These are phyloP conservation scores for Auricularia cornea DNA, from an alignment of 768 basidiomycete species.

Conservation along the genomic window DNA sequence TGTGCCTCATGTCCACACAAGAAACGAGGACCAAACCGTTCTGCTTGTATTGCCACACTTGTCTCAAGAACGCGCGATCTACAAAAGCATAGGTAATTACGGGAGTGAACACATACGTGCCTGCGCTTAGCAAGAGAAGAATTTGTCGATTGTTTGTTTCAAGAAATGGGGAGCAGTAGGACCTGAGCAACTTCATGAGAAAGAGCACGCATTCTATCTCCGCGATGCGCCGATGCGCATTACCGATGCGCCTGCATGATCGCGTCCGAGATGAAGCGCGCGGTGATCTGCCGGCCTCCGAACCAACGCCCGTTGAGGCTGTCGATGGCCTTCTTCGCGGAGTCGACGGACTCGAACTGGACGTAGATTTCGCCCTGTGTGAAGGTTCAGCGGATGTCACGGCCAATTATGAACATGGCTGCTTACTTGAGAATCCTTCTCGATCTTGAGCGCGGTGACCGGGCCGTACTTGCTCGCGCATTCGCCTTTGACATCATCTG, in stretches of 20 bases:
- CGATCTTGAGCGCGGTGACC: constrained; percentile 83
- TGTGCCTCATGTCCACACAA: no score
- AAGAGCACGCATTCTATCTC: neutral
- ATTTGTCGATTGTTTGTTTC: neutral
- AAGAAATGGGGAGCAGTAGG: neutral
- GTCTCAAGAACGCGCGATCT: neutral
- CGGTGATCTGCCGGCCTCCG: constrained; percentile 82
- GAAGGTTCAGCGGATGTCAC: neutral
- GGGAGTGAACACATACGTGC: neutral
- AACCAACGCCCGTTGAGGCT: constrained; percentile 97
- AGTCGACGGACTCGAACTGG: constrained; percentile 74
- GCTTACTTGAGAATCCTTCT: constrained; percentile 85
- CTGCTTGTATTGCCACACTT: neutral
- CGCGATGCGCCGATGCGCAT: neutral
- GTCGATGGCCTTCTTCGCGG: constrained; percentile 76
- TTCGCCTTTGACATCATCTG: constrained; percentile 93
- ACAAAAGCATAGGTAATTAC: neutral
- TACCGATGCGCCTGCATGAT: constrained; percentile 80
- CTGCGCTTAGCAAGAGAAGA: neutral
- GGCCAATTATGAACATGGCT: neutral
- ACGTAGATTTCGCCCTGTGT: constrained; percentile 92
- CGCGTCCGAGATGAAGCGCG: constrained; percentile 84
- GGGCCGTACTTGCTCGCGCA: constrained; percentile 84
- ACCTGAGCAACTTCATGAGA: neutral
- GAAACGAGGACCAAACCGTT: no score